Base-by-base conservation (phyloP, 2,329 filamentous ascomycete genomes). In the Alternaria postmessia region DNA sequence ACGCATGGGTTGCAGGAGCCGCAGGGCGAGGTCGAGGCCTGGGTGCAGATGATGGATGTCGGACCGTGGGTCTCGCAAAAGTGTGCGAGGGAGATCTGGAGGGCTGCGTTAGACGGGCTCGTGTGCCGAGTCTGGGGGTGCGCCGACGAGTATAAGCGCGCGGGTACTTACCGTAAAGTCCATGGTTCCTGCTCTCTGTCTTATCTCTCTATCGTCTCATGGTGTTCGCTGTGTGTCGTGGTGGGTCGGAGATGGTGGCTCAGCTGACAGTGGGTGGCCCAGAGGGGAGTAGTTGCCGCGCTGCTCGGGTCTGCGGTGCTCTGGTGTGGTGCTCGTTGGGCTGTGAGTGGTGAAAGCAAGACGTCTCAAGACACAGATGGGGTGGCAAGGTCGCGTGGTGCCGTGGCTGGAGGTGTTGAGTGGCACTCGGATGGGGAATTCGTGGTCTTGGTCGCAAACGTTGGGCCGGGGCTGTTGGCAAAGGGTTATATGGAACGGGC, bases 51-150 rank as follows among this genome's bases (percentile, higher is more conserved):
- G 75, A 87, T 86, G 57, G 85, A 87, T 53, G 85, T 88, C 18
- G 86, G 86, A 74, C 86, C 86, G 82, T 88, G 85, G 75, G 85
- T 80, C 79, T 88, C 86, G 78, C 86, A 88, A 75, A 88, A 88
- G 78, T 88, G 86, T 65, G 86, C 86, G 65, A 88, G 82, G 70
- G 86, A 87, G 72, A 88, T 83, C 86, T 88, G 69, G 69, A 20
- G 36, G 24, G 20, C 54, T 57, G 54, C 44, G 30, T 59, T 61
- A 53, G 52, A 12, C 22, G 38, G 32, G 51, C 24, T 54, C 43
- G 12, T 38, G 22, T 42, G n/a, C 24, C 24, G 24, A 24, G 24
- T 24, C 24, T 24, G 24, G 24, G 24, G 24, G 24, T 24, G 24
- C 24, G 24, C 24, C 24, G 47, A 24, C 20, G 16, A 28, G 57